Evolutionary conservation across 129 eudicot species (phyloP).

Genomic region (Glebionis coronaria): DNA sequence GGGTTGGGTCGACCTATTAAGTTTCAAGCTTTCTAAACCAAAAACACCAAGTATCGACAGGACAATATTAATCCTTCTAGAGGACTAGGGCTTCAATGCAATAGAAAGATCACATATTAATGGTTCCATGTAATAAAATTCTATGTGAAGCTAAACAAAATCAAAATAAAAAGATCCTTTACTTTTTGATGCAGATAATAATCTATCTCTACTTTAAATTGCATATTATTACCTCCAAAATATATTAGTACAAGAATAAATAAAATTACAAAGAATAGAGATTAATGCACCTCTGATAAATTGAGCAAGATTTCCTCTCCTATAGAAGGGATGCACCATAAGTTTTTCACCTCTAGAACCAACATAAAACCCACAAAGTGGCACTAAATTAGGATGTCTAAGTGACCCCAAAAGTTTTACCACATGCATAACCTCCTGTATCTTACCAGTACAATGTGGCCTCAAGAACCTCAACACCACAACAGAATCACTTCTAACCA

Average conservation of each 20-base stretch:
- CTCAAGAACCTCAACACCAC: conserved; percentile 13
- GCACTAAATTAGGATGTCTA: conserved; percentile 17
- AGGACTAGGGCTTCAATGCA: not conserved
- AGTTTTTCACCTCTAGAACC: conserved; percentile 14
- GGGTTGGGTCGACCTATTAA: too few relatives aligned
- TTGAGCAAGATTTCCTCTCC: conserved; percentile 14
- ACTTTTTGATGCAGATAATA: not conserved
- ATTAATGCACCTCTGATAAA: conserved; percentile 1
- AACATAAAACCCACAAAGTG: conserved; percentile 16
- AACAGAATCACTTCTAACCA: conserved; percentile 15
- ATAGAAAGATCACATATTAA: too few relatives aligned
- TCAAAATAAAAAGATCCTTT: not conserved
- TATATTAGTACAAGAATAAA: not conserved
- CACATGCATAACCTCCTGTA: conserved; percentile 10
- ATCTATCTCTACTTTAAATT: not conserved
- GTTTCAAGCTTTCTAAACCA: too few relatives aligned
- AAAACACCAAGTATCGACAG: too few relatives aligned
- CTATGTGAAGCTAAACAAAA: not conserved
- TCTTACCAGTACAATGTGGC: conserved; percentile 10
- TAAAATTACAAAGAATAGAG: not conserved
- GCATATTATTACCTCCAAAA: not conserved
- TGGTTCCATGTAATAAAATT: too few relatives aligned
- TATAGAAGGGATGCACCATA: conserved; percentile 12
- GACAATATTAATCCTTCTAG: not conserved
- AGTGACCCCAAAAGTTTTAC: conserved; percentile 8